Conservation (phyloP, 2,329 filamentous ascomycete genomes). For the Monilinia laxa region DNA sequence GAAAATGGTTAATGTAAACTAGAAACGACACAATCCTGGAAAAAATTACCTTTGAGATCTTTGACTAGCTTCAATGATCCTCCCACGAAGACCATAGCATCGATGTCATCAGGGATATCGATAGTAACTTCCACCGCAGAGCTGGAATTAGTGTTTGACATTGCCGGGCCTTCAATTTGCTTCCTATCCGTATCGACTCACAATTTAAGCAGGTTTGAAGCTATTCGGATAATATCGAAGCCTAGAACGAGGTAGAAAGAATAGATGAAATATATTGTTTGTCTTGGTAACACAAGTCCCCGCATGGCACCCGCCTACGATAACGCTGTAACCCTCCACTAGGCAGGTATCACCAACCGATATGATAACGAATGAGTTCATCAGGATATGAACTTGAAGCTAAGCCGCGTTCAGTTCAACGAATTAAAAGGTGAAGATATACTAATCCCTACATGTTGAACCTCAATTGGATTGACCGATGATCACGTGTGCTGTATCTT, state of each 20-base stretch:
- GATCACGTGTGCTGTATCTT: conserved; percentile 7
- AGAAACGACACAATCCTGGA: too few species aligned
- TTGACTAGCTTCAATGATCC: neutral
- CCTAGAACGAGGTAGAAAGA: too few species aligned
- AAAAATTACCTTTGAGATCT: neutral
- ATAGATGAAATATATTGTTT: too few species aligned
- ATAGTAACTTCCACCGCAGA: too few species aligned
- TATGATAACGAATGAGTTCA: conserved; percentile 7
- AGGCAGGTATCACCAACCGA: too few species aligned
- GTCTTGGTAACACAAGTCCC: too few species aligned
- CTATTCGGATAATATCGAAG: too few species aligned
- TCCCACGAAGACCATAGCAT: neutral
- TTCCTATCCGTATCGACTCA: too few species aligned
- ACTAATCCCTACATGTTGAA: conserved; percentile 12
- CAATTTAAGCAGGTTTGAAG: too few species aligned
- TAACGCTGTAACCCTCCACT: neutral
- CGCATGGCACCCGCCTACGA: neutral
- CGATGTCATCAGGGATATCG: too few species aligned
- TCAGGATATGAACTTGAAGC: conserved; percentile 15
- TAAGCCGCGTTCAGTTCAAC: neutral
- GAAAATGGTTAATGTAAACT: neutral
- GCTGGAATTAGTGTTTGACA: too few species aligned
- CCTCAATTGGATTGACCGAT: conserved; percentile 11
- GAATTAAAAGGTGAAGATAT: conserved; percentile 16
- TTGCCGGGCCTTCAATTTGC: too few species aligned